Percentiles rank a stretch among this genome's conserved stretches.
These are phyloP conservation scores for Pilaira anomala DNA, from an alignment of 192 early-diverging fungal species.

Conservation along the genomic window DNA sequence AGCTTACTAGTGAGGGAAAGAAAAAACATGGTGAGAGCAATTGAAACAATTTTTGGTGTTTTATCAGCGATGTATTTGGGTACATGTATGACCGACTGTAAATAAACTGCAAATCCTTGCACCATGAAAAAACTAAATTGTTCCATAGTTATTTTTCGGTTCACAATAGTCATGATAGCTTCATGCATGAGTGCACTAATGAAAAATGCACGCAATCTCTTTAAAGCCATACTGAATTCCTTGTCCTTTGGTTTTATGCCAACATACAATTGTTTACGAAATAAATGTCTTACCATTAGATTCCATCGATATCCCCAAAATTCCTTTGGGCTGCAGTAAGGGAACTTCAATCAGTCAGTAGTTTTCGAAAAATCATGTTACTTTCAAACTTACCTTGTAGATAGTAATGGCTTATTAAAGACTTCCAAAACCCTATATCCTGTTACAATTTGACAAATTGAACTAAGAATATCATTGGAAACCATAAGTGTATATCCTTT, in stretches of 20 bases:
- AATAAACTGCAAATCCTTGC: neutral
- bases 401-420: slow-evolving; percentile 1
- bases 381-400: neutral
- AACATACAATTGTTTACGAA: neutral
- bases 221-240: neutral
- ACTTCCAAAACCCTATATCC: neutral
- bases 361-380: neutral
- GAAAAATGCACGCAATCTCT: neutral
- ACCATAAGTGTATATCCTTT: slow-evolving; percentile 4
- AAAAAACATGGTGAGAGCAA: no score
- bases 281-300: slow-evolving; percentile 1
- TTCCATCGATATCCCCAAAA: slow-evolving; percentile 16
- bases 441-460: neutral
- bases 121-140: slow-evolving; percentile 9
- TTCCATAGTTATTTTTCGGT: neutral
- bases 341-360: no score
- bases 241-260: neutral
- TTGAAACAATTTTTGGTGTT: no score
- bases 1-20: no score
- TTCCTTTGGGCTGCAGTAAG: neutral
- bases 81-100: neutral
- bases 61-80: neutral
- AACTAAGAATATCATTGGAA: neutral
- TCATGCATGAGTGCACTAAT: slow-evolving; percentile 8
- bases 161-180: slow-evolving; percentile 3